Base-by-base conservation (phyloP, 2,329 filamentous ascomycete genomes). In the Bipolaris bicolor region DNA sequence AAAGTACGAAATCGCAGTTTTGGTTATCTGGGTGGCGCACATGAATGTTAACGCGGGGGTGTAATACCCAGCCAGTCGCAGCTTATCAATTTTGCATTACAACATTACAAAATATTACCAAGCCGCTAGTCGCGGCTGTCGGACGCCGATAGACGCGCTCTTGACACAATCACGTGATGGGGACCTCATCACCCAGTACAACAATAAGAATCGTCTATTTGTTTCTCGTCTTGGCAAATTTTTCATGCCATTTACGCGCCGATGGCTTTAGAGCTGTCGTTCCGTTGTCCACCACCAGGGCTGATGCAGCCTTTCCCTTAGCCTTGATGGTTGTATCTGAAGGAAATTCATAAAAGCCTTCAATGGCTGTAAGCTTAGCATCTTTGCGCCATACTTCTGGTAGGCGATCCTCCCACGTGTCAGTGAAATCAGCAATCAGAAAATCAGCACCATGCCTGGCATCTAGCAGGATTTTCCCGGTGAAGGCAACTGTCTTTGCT, bases 231-330 rank as follows among this genome's bases (percentile, higher is more conserved):
- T 70, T 73, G 33, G 65, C 74, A 51, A 77, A 75, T 58, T 69
- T 77, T 46, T 77, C 75, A 56, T 77, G 75, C 75, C 75, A 77
- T 59, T 76, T 77, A n/a, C 75, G 69, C 29, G 68, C 68, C 47
- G 67, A 70, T 7, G 68, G 62, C 49, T 72, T 71, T 6, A 64
- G 51, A n/a, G 66, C 61, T 33, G 58, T 44, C 26, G 52, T 44
- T 15, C 56, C 41, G 39, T 44, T 49, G 24, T 58, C 55, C 34
- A 44, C 41, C 16, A 26, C 59, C 7, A 58, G 29, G 13, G 57
- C 15, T n/a, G 57, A 31, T 7, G 33, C 20, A n/a, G 33, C 50
- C 16, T 55, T 62, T 46, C 53, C 58, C 36, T 71, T 74, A 7
- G 61, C 57, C 33, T 63, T 57, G 40, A 77, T 74, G 3, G 74